Evolutionary conservation across 176 grass and related monocot genomes (phyloP), one percentile per base, ranked within the genome.

Genomic region (Rhynchospora tenuis): DNA sequence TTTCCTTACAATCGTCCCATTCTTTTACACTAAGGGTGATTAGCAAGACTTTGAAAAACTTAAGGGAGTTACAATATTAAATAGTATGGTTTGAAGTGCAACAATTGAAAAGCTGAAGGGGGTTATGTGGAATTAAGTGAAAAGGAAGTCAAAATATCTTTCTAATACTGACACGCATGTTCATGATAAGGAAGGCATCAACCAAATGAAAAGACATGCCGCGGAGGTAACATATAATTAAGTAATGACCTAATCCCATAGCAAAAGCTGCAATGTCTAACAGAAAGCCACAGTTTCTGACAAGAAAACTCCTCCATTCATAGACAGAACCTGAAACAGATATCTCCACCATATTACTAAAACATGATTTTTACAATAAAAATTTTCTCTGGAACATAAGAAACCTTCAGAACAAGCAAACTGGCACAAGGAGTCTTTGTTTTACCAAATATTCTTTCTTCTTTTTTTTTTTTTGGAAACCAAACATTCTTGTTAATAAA

Each of bases 191-290:
- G 83, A 99, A 79, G n/a, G 86, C 88, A 64, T 99, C 97, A 65
- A 90, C 91, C 78, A 99, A 87, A 89, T 93, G 97, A 92, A 99
- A 96, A 20, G 86, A 87, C 89, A 99, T 93, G 83, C 97, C 97
- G 85, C 90, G 93, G 84, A 96, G 91, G 88, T 93, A 99, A 90
- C 90, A 93, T 52, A 93, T 99, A 85, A 90, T 93, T 16, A 88
- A 91, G 75, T 96, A 99, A 96, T 99, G 91, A 83, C 93, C 86
- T 81, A 96, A 65, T 81, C 88, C 90, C 88, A 92, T 96, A 83
- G 83, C 46, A 54, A 96, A 87, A 26, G 89, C 91, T 84, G 91
- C 86, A 63, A 96, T 81, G 67, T 99, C 93, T 78, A 96, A 89
- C 42, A 90, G 24, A 84, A 99, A 99, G 86, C 97, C 89, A 81